Evolutionary conservation across 768 basidiomycete genomes (phyloP).

Genomic region (Lentinula detonsa): DNA sequence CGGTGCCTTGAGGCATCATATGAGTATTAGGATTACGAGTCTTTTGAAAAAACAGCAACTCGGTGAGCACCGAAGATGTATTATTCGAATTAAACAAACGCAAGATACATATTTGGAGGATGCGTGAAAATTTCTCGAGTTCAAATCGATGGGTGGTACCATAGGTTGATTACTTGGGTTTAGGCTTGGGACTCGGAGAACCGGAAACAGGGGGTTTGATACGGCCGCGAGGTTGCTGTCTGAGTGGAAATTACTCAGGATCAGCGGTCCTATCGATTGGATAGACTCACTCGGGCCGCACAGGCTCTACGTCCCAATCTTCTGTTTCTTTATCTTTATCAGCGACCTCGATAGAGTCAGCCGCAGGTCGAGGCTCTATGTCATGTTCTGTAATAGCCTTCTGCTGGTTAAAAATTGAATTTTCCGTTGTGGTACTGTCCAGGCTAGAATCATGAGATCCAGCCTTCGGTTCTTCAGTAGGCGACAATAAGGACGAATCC

Average conservation of each 20-base stretch:
- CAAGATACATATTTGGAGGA: too few species aligned
- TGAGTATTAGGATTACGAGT: background rate
- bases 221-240: constrained; percentile 1
- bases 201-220: constrained; percentile 2
- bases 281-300: background rate
- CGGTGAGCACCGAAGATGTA: too few species aligned
- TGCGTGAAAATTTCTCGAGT: too few species aligned
- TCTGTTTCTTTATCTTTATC: background rate
- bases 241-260: background rate
- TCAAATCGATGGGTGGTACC: background rate
- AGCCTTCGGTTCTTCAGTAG: background rate
- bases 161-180: background rate
- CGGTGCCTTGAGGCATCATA: too few species aligned
- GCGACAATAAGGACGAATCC: background rate
- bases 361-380: background rate
- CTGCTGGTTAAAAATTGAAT: background rate
- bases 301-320: background rate
- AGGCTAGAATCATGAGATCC: background rate
- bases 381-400: background rate
- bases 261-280: background rate
- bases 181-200: background rate
- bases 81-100: too few species aligned
- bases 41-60: background rate
- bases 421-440: background rate
- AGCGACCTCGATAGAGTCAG: background rate